Evolutionary conservation across 129 eudicot genomes (phyloP).

Genomic region (Gnaphalium uliginosum): DNA sequence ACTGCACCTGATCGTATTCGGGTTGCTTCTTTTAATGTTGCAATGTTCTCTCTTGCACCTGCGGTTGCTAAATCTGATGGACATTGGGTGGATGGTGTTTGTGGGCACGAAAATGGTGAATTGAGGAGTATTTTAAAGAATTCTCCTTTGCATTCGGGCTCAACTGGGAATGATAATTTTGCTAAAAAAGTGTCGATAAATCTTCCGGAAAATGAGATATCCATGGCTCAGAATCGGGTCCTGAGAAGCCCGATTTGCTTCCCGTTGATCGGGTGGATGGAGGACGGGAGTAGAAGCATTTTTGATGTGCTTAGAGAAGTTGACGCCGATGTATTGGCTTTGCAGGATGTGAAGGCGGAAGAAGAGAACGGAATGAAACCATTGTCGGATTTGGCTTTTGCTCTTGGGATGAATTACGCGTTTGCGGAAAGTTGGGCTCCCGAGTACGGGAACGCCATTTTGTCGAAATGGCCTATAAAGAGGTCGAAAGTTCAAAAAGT

Average conservation of each 20-base stretch:
- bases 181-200: conserved; percentile 62
- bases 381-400: conserved; percentile 76
- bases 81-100: conserved; percentile 42
- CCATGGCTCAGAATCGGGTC: conserved; percentile 64
- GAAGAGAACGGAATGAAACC: conserved; percentile 84
- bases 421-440: conserved; percentile 99
- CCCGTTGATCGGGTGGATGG: conserved; percentile 59
- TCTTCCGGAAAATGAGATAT: conserved; percentile 89
- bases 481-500: conserved; percentile 74
- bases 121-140: conserved; percentile 74
- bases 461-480: conserved; percentile 91
- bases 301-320: conserved; percentile 82
- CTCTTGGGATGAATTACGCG: conserved; percentile 81
- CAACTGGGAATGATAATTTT: conserved; percentile 26
- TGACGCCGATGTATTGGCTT: conserved; percentile 84
- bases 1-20: conserved; percentile 48
- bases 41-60: conserved; percentile 83
- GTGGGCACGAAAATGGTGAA: conserved; percentile 25
- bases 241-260: conserved; percentile 82
- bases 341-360: conserved; percentile 94
- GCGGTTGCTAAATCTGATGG: conserved; percentile 61
- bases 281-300: conserved; percentile 55
- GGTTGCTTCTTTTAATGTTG: conserved; percentile 81
- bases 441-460: conserved; percentile 84
- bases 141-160: conserved; percentile 51